Percentiles rank a stretch among this genome's conserved stretches.
Evolutionary conservation across 495 filamentous ascomycete genomes (phyloP).

Genomic region (Penicillium verhagenii): DNA sequence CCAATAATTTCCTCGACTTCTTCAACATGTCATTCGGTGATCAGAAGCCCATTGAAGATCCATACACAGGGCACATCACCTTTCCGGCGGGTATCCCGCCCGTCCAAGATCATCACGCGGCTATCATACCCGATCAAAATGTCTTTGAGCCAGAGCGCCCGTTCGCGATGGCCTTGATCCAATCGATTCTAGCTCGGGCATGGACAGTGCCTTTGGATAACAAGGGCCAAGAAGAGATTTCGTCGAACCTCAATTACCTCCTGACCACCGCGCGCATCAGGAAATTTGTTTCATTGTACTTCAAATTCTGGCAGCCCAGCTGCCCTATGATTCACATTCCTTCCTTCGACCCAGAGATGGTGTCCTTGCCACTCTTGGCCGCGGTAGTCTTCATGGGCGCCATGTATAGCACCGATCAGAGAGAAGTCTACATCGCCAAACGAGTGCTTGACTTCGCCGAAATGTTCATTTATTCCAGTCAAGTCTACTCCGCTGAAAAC

Average conservation of each 20-base stretch:
- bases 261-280: conserved; percentile 44
- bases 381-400: conserved; percentile 47
- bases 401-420: conserved; percentile 44
- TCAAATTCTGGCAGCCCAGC: conserved; percentile 48
- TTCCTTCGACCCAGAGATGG: conserved; percentile 39
- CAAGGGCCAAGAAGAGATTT: conserved; percentile 42
- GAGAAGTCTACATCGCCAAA: conserved; percentile 39
- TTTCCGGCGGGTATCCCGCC: conserved; percentile 17
- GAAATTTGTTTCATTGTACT: conserved; percentile 42
- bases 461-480: conserved; percentile 43
- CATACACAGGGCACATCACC: conserved; percentile 20
- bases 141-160: conserved; percentile 37
- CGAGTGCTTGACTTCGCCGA: conserved; percentile 48
- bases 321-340: conserved; percentile 42
- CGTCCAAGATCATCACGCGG: conserved; percentile 17
- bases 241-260: conserved; percentile 36
- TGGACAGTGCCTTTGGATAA: conserved; percentile 38
- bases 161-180: conserved; percentile 38
- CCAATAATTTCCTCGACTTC: conserved; percentile 42
- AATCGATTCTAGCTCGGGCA: conserved; percentile 35
- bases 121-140: conserved; percentile 17
- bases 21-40: conserved; percentile 44
- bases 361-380: conserved; percentile 37
- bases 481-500: conserved; percentile 40
- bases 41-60: conserved; percentile 24